Percentiles rank a stretch among this genome's conserved stretches.
phyloP scores from a whole-genome alignment of 2,329 filamentous ascomycete species.

The Fusarium nygamai region DNA sequence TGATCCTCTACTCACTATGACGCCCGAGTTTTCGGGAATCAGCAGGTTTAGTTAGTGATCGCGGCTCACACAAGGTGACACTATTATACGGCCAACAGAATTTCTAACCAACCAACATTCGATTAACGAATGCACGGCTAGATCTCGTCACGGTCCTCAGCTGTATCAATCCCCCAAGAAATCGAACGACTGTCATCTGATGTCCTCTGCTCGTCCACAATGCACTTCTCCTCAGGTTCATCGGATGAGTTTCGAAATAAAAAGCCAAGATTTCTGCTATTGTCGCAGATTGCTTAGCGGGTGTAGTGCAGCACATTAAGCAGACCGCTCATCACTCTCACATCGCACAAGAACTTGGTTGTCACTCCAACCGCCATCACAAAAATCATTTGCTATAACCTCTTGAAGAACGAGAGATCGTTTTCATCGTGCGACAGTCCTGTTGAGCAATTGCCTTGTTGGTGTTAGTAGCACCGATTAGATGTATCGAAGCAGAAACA shows the following conservation, averaged over 20 bases:
- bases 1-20: background rate
- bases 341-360: conserved; percentile 10
- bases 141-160: conserved; percentile 20
- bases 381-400: background rate
- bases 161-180: conserved; percentile 4
- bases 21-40: conserved; percentile 15
- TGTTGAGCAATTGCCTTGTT: background rate
- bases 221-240: background rate
- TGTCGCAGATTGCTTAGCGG: conserved; percentile 28
- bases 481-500: background rate
- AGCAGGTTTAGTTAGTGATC: background rate
- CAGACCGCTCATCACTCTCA: conserved; percentile 25
- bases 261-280: conserved; percentile 24
- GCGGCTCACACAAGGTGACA: conserved; percentile 4
- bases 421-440: conserved; percentile 1
- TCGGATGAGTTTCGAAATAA: conserved; percentile 8
- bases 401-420: background rate
- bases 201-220: background rate
- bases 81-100: background rate
- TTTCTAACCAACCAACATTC: background rate
- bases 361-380: background rate
- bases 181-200: conserved; percentile 39
- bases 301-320: background rate
- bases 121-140: conserved; percentile 8
- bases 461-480: background rate